Evolutionary conservation across 2,329 filamentous ascomycete species (phyloP), one percentile per base, ranked within the genome.

Genomic region (Arthroderma uncinatum): DNA sequence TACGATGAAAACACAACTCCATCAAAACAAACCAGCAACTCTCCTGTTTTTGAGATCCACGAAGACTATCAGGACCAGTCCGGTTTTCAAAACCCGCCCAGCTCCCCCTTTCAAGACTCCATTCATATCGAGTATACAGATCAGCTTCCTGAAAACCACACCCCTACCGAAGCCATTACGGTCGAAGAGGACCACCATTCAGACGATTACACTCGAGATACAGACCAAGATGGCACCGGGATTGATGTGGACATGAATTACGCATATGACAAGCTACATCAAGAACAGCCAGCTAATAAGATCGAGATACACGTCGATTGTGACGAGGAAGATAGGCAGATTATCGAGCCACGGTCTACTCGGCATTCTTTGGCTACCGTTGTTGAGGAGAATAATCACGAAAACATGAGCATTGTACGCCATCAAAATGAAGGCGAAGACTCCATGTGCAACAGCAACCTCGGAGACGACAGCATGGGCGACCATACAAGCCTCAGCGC

Each of bases 401-500:
- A 74, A 60, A 70, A 70, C 42, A 74, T 74, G 71, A 74, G 72
- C 62, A 71, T 71, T 47, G 69, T 74, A 34, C 63, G 67, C 12
- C 67, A 67, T 40, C 65, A 63, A n/a, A 61, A 66, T 50, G 60
- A 62, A 3, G 59, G 65, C 23, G 62, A 60, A 47, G 60, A 52
- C 40, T 59, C 55, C 4, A 62, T 64, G 53, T 61, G 10, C 58
- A 63, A 34, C 62, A 60, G 25, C 37, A 63, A 25, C 59, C 61
- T 19, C 37, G 66, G 16, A 60, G 64, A 10, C 61, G 64, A n/a
- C 62, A 70, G 67, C 50, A 60, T 64, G 7, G 71, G 72, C 64
- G 72, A 75, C 57, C 71, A 76, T 47, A 75, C 74, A 9, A 73
- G 73, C 66, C 87, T 95, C 68, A 95, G 89, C 75, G 83, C 81